phyloP scores from a whole-genome alignment of 495 filamentous ascomycete genomes.

The Bacidia rubella region DNA sequence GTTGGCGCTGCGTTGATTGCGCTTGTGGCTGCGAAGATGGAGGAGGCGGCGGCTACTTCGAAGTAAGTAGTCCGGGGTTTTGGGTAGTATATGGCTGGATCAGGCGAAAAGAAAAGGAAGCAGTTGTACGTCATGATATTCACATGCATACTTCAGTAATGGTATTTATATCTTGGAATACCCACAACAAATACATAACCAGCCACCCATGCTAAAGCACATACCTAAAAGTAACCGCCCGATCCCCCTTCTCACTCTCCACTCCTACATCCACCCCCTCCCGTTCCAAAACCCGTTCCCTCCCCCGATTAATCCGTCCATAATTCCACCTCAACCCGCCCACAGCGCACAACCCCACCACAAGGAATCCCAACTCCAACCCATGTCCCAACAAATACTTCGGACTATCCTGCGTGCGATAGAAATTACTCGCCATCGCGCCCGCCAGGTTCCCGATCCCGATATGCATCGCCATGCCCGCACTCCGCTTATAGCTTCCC shows the following conservation, averaged over 20 bases:
- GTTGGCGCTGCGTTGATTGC: conserved; percentile 29
- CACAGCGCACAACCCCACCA: conserved; percentile 44
- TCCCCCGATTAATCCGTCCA: conserved; percentile 42
- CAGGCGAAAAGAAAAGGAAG: too few relatives aligned
- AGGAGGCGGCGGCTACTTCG: conserved; percentile 1
- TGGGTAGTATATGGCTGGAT: too few relatives aligned
- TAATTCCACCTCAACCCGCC: conserved; percentile 43
- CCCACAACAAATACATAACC: too few relatives aligned
- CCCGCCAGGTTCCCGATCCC: conserved; percentile 51
- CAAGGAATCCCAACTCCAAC: conserved; percentile 56
- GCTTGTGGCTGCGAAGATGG: conserved; percentile 14
- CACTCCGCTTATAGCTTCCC: conserved; percentile 55
- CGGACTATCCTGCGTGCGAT: conserved; percentile 48
- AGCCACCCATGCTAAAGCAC: too few relatives aligned
- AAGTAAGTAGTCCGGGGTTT: too few relatives aligned
- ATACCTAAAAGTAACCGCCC: conserved; percentile 52
- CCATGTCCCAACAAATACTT: conserved; percentile 55
- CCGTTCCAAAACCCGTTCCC: conserved; percentile 25
- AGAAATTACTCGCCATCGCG: conserved; percentile 67
- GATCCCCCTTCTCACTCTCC: conserved; percentile 47
- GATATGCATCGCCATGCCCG: conserved; percentile 65
- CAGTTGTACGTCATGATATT: too few relatives aligned
- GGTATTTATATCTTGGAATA: too few relatives aligned
- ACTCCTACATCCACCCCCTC: conserved; percentile 23
- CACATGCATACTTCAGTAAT: too few relatives aligned